These are phyloP conservation scores for Boletus rex-veris DNA, from an alignment of 768 basidiomycete genomes.

Conservation along the genomic window DNA sequence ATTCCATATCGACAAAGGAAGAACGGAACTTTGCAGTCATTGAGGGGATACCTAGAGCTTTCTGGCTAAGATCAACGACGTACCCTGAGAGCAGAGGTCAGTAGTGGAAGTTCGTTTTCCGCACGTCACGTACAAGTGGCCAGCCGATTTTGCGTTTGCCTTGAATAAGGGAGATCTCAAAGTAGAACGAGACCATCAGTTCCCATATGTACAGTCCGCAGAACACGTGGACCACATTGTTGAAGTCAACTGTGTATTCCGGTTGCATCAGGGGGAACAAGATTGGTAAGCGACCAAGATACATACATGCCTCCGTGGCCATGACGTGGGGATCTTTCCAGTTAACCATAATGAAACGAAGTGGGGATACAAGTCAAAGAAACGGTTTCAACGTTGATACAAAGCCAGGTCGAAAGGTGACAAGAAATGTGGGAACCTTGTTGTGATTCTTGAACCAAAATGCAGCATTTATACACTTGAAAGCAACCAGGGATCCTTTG, in stretches of 20 bases:
- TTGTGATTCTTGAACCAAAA: conserved; percentile 2
- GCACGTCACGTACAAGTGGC: conserved; percentile 55
- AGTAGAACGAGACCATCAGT: conserved; percentile 55
- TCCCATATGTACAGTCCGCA: conserved; percentile 72
- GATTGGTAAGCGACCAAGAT: not conserved
- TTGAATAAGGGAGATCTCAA: conserved; percentile 64
- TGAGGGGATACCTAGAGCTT: conserved; percentile 1
- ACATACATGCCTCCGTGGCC: conserved; percentile 24
- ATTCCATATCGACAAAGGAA: conserved; percentile 73
- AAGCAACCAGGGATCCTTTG: conserved; percentile 25
- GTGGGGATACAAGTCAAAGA: conserved; percentile 10
- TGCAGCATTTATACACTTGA: conserved; percentile 20
- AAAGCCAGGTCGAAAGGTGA: conserved; percentile 4
- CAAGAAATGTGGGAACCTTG: conserved; percentile 3
- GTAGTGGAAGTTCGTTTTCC: not conserved
- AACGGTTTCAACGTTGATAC: conserved; percentile 1
- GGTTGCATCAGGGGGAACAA: conserved; percentile 2
- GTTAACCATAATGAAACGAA: conserved; percentile 22
- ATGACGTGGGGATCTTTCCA: conserved; percentile 25
- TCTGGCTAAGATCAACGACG: conserved; percentile 1
- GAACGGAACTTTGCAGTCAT: conserved; percentile 46
- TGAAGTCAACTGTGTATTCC: conserved; percentile 46
- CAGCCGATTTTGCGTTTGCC: conserved; percentile 59
- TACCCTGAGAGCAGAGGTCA: conserved; percentile 16
- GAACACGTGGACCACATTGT: conserved; percentile 56